Evolutionary conservation across 2,329 filamentous ascomycete genomes (phyloP), one percentile per base, ranked within the genome.

Genomic region (Intubia oerlemansii): DNA sequence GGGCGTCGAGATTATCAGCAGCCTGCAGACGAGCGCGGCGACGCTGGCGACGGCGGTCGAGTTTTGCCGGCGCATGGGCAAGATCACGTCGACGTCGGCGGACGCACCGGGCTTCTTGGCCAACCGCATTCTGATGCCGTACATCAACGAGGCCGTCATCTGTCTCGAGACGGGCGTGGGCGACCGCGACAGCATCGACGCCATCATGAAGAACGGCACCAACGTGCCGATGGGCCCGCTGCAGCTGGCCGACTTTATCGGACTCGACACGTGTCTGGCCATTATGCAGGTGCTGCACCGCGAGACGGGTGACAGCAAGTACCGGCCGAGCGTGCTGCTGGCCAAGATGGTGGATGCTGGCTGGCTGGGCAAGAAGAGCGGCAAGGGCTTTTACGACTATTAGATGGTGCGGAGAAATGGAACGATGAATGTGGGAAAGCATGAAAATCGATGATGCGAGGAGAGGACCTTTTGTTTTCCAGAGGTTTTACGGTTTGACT

Each of bases 131-230:
- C 57, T 98, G 34, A 98, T 98, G 88, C 88, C 88, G 0, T 98
- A 98, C 49, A 93, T 98, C 57, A 98, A 98, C 49, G 88, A 98
- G 55, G 88, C 90, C 7, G 62, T 98, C 41, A 85, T 92, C 38
- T 98, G 88, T 51, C 60, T 98, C 10, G 88, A 98, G 55, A 93
- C 88, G 0, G 79, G 80, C 4, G 71, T 98, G 1, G 88, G 88
- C 12, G 65, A 68, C 38, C 75, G 78, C 41, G 84, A 95, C 44
- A 78, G 85, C 38, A 98, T 98, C 39, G 88, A 98, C 46, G 73
- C 66, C 38, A 98, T 98, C 43, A 98, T 98, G 88, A 95, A 92
- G 66, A 93, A 93, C 42, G 88, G 88, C 26, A 98, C 88, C 14
- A 92, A 92, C 46, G 88, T 98, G 23, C 88, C 88, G 15, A 98